These are phyloP conservation scores for Diaporthe sp. DNA, from an alignment of 2,329 filamentous ascomycete species.

Conservation along the genomic window DNA sequence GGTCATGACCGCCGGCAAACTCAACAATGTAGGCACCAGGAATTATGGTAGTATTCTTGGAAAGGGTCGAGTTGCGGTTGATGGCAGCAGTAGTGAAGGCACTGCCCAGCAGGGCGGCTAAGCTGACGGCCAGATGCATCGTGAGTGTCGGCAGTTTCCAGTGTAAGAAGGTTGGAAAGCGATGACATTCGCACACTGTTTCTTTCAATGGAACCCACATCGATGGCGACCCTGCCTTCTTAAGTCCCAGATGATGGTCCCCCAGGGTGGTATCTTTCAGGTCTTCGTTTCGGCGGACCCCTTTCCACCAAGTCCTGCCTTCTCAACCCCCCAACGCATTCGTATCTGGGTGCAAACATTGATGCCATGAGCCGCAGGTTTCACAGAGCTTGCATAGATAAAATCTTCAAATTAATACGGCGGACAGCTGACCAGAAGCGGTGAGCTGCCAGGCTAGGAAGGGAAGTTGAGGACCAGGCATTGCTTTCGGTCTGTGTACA, in stretches of 20 bases:
- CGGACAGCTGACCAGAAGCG: neutral
- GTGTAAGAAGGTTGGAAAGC: neutral
- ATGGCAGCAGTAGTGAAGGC: neutral
- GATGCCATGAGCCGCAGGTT: constrained; percentile 2
- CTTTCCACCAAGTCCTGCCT: too few species aligned
- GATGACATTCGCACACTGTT: neutral
- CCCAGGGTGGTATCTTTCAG: neutral
- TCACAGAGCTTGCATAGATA: neutral
- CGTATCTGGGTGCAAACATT: constrained; percentile 7
- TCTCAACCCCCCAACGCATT: neutral
- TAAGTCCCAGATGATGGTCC: neutral
- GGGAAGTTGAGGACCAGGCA: neutral
- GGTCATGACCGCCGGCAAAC: constrained; percentile 41
- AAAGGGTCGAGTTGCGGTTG: neutral
- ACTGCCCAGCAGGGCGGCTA: constrained; percentile 21
- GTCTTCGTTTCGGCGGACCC: neutral
- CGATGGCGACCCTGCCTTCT: neutral
- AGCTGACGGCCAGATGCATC: constrained; percentile 17
- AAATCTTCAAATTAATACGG: neutral
- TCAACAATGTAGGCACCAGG: constrained; percentile 43
- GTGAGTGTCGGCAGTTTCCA: neutral
- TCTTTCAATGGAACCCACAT: neutral
- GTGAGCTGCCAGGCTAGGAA: neutral
- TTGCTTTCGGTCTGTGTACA: neutral
- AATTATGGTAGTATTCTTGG: neutral